Conservation (phyloP, 1,284 basidiomycete species). For the Phylloporus gajari region DNA sequence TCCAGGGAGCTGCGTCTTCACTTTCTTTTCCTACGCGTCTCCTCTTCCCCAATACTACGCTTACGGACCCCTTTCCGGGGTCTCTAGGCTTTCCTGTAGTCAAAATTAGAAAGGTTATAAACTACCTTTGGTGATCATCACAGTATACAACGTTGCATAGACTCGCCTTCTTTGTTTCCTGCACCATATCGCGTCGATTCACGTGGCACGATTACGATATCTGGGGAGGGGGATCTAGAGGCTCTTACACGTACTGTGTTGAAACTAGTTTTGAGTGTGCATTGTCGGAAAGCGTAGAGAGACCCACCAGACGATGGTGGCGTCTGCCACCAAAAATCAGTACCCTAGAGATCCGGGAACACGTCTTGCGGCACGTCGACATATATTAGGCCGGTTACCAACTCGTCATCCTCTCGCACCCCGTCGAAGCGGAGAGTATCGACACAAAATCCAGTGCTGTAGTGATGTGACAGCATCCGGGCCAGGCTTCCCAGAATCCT, state of each 20-base stretch:
- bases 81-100: no score
- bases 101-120: no score
- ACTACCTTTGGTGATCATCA: no score
- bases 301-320: background rate
- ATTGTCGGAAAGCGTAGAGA: background rate
- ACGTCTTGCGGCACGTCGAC: background rate
- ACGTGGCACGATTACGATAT: background rate
- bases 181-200: background rate
- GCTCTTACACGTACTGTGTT: background rate
- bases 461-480: background rate
- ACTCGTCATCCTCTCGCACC: background rate
- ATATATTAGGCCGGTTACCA: background rate
- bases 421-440: background rate
- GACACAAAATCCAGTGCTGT: background rate
- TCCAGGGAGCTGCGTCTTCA: no score
- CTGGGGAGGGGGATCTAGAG: background rate
- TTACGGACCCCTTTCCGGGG: no score
- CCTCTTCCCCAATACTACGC: no score
- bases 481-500: background rate
- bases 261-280: background rate
- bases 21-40: no score
- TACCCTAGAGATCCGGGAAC: background rate
- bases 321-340: background rate
- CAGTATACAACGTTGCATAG: no score
- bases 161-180: background rate